phyloP scores from a whole-genome alignment of 495 filamentous ascomycete genomes.

The Hapsidospora chrysogenum region DNA sequence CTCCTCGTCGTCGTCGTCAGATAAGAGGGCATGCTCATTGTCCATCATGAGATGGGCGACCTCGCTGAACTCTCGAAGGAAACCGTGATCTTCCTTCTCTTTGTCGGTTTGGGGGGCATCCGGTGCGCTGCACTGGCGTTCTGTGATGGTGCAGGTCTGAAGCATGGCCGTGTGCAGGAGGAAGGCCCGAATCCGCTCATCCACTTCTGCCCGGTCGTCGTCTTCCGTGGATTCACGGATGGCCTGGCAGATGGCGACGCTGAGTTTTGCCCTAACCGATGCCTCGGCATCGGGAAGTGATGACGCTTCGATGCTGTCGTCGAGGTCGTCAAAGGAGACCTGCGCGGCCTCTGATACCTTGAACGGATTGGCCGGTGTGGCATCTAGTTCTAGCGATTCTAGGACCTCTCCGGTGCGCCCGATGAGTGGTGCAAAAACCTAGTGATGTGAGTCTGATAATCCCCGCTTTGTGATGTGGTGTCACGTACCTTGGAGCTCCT shows the following conservation, averaged over 20 bases:
- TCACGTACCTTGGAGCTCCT: conserved; percentile 14
- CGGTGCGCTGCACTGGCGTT: conserved; percentile 7
- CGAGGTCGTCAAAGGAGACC: background rate
- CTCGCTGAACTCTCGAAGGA: conserved; percentile 8
- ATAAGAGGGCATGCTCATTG: background rate
- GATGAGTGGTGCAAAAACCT: background rate
- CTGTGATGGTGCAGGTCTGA: conserved; percentile 10
- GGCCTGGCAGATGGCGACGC: background rate
- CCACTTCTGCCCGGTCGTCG: background rate
- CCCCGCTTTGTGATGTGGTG: no score
- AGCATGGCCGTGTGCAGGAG: conserved; percentile 16
- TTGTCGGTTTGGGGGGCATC: background rate
- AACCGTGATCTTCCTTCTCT: conserved; percentile 2
- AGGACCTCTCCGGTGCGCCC: conserved; percentile 5
- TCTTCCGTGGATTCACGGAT: background rate
- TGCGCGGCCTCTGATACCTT: background rate
- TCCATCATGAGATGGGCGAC: conserved; percentile 3
- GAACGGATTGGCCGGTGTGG: background rate
- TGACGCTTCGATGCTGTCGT: background rate
- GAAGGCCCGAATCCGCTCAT: conserved; percentile 6
- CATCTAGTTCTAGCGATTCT: background rate
- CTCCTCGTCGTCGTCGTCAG: conserved; percentile 1
- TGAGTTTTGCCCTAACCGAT: background rate
- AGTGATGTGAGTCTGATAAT: no score
- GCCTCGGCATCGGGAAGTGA: background rate